phyloP scores from a whole-genome alignment of 2,329 filamentous ascomycete genomes.

The Harringtonia lauricola region DNA sequence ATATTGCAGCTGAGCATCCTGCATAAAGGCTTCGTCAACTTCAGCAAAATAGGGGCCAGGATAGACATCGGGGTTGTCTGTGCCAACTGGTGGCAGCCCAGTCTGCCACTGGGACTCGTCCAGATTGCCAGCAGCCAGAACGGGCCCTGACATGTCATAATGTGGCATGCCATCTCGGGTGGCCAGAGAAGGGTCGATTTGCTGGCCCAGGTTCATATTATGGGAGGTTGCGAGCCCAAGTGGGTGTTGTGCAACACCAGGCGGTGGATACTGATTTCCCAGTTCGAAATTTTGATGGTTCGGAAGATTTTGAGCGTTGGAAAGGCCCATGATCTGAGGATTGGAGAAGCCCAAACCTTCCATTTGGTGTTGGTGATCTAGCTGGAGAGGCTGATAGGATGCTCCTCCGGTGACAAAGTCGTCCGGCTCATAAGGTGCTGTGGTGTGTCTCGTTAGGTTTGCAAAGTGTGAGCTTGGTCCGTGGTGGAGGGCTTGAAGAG shows the following conservation, averaged over 20 bases:
- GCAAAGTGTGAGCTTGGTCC: constrained; percentile 22
- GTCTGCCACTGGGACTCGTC: constrained; percentile 5
- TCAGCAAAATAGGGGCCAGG: constrained; percentile 15
- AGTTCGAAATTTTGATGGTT: background rate
- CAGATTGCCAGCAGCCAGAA: constrained; percentile 1
- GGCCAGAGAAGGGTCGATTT: constrained; percentile 18
- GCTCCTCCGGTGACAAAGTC: constrained; percentile 14
- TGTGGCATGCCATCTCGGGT: constrained; percentile 10
- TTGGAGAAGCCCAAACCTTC: background rate
- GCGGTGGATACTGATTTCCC: constrained; percentile 5
- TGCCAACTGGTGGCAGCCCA: background rate
- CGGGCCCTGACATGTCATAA: constrained; percentile 14
- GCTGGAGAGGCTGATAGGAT: constrained; percentile 23
- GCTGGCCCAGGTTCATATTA: constrained; percentile 12
- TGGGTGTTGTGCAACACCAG: background rate
- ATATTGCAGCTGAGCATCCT: constrained; percentile 10
- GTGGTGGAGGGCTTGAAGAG: constrained; percentile 4
- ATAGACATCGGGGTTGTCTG: constrained; percentile 2
- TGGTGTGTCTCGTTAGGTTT: constrained; percentile 24
- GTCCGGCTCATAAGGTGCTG: constrained; percentile 24
- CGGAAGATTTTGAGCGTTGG: background rate
- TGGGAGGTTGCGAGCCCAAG: background rate
- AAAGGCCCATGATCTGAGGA: background rate
- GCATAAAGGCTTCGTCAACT: constrained; percentile 16
- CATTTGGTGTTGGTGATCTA: constrained; percentile 10